A percentile compares a stretch with the other conserved stretches of the same genome.
phyloP scores from a whole-genome alignment of 2,329 filamentous ascomycete genomes.

The Orbilia oligospora region DNA sequence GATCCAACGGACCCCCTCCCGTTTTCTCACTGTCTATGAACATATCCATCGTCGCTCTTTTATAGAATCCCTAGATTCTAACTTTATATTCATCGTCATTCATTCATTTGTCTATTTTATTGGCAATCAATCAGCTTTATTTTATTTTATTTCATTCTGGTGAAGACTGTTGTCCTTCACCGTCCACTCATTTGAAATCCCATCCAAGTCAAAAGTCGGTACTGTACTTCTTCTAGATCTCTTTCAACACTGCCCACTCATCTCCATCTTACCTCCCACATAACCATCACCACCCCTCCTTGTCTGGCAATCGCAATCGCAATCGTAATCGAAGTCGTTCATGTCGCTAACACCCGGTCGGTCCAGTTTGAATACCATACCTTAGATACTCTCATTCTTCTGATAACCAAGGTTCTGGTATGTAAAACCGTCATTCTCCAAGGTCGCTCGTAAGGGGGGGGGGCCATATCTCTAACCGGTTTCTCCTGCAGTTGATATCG shows the following conservation, averaged over 20 bases:
- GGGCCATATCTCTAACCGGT: neutral
- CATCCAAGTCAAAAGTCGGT: constrained; percentile 6
- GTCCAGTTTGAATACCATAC: constrained; percentile 12
- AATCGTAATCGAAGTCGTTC: neutral
- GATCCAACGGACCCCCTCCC: constrained; percentile 14
- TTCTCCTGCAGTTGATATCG: constrained; percentile 32
- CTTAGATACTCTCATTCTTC: constrained; percentile 46
- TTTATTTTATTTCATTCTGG: constrained; percentile 34
- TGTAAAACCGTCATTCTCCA: constrained; percentile 10
- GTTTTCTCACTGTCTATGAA: constrained; percentile 21
- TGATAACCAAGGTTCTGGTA: constrained; percentile 35
- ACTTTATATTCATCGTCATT: constrained; percentile 22
- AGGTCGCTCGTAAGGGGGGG: no score
- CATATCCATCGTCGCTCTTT: constrained; percentile 51
- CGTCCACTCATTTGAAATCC: constrained; percentile 55
- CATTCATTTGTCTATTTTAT: constrained; percentile 24
- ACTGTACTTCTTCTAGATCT: neutral
- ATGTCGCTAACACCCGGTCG: constrained; percentile 14
- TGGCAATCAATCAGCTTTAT: constrained; percentile 8
- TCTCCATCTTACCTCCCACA: neutral
- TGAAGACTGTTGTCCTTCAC: constrained; percentile 47
- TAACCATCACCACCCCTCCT: neutral
- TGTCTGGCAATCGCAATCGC: neutral
- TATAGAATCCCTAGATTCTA: constrained; percentile 34
- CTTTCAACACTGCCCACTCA: neutral